Evolutionary conservation across 2,329 filamentous ascomycete species (phyloP).

Genomic region (Ceratocystis cacaofunesta): DNA sequence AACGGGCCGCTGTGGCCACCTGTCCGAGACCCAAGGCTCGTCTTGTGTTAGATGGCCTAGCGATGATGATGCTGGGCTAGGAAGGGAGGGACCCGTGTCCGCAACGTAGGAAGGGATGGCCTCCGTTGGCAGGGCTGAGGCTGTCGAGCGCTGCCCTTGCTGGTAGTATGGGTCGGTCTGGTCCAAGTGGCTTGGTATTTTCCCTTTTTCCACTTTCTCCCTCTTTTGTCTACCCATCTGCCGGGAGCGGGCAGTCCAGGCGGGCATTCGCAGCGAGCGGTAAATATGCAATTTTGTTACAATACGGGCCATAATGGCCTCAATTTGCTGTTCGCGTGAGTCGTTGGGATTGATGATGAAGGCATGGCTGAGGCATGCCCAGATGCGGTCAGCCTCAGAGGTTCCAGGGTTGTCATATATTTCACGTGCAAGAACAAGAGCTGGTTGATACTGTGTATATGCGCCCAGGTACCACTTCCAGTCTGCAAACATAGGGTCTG

Average conservation of each 20-base stretch:
- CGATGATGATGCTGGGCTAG: not conserved
- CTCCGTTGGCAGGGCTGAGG: not conserved
- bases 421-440: constrained; percentile 53
- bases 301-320: constrained; percentile 29
- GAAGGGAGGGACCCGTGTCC: not conserved
- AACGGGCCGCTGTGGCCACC: not conserved
- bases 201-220: not conserved
- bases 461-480: constrained; percentile 62
- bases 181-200: not conserved
- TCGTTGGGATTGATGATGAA: constrained; percentile 43
- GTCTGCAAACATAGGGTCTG: constrained; percentile 30
- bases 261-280: constrained; percentile 14
- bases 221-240: not conserved
- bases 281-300: constrained; percentile 16
- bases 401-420: constrained; percentile 44
- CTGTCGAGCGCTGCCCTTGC: not conserved
- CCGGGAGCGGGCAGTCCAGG: constrained; percentile 1
- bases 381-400: constrained; percentile 49
- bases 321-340: constrained; percentile 29
- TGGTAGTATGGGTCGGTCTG: not conserved
- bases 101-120: not conserved
- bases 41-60: not conserved
- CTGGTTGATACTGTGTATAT: constrained; percentile 57
- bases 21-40: not conserved
- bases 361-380: constrained; percentile 56